These are phyloP conservation scores for Paramecium bursaria DNA, from an alignment of 73 alveolate genomes.

Conservation along the genomic window DNA sequence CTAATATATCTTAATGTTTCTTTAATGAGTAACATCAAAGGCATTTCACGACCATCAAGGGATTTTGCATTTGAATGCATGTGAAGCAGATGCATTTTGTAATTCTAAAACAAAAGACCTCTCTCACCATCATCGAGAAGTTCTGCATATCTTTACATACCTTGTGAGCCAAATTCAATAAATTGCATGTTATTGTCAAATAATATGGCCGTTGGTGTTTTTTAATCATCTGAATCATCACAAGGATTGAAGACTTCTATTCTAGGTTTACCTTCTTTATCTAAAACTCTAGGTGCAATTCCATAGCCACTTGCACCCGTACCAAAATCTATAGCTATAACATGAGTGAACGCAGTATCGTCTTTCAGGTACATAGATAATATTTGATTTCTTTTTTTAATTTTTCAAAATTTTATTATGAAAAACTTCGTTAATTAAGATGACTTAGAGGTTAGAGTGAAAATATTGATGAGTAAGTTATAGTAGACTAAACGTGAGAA, in stretches of 20 bases:
- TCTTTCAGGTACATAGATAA: conserved; percentile 93
- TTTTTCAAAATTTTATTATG: too few species aligned
- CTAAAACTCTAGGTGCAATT: conserved; percentile 94
- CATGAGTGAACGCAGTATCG: conserved; percentile 96
- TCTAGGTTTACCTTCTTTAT: conserved; percentile 91
- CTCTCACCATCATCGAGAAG: conserved; percentile 97
- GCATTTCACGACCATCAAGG: conserved; percentile 95
- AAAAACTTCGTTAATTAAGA: conserved; percentile 57
- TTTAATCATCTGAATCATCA: conserved; percentile 97
- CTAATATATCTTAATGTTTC: conserved; percentile 93
- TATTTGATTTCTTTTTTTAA: conserved; percentile 49
- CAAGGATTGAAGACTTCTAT: conserved; percentile 99
- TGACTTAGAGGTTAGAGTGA: conserved; percentile 72
- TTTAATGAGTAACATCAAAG: conserved; percentile 92
- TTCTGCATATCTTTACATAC: conserved; percentile 95
- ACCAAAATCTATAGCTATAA: conserved; percentile 98
- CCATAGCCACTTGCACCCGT: conserved; percentile 99
- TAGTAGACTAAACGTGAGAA: conserved; percentile 87
- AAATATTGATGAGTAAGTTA: conserved; percentile 88
- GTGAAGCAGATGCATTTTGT: conserved; percentile 96
- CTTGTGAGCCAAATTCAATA: conserved; percentile 94
- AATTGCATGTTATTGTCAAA: conserved; percentile 94
- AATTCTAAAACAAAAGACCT: conserved; percentile 93
- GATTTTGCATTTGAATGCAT: conserved; percentile 89
- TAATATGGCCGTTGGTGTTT: conserved; percentile 96